Base-by-base conservation (phyloP, 1,139 yeast genomes). In the Saccharomyces hybrid region DNA sequence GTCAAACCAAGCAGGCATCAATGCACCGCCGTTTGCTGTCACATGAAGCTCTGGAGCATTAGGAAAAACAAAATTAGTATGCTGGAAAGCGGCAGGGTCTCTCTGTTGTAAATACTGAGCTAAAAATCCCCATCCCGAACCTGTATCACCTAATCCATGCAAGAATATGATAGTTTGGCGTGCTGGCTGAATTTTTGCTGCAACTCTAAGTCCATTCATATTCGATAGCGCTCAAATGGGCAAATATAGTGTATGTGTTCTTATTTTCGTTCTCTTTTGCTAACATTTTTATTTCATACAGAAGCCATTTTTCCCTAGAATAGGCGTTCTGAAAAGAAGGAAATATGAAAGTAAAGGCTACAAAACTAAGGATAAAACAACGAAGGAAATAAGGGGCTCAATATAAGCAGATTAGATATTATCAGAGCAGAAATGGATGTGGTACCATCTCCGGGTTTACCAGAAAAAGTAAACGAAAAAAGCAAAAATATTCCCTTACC, bases 71-170 rank as follows among this genome's bases (percentile, higher is more conserved):
- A 86, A 90, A 62, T 84, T 84, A 60, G 89, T 82, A 56, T 82
- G 79, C 44, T 80, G 80, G 52, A 81, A 77, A 9, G 44, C 6
- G 19, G 76, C 75, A 14, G 77, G 72, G 70, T 76, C 52, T 72
- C 77, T 63, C 23, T 68, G 63, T 23, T 68, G 69, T 42, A 78
- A 60, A 55, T 74, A 76, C 29, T 82, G 82, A 5, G 86, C 82
- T 46, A 93, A 73, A 76, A 88, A 88, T 42, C 81, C 75, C 97
- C 97, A 93, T 1, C 98, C 98, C 29, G 78, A 76, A 6, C 97
- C 97, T 1, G 87, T 70, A 67, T 91, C 99, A 8, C 99, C 99
- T 19, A 93, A 76, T 0, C 99, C 99, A 67, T 93, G 99, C 54
- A 89, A 67, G 59, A 93, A 80, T 31, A 93, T 88, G 31, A 91